These are phyloP conservation scores for Salvia sclarea DNA, from an alignment of 305 asterid species.

Conservation along the genomic window DNA sequence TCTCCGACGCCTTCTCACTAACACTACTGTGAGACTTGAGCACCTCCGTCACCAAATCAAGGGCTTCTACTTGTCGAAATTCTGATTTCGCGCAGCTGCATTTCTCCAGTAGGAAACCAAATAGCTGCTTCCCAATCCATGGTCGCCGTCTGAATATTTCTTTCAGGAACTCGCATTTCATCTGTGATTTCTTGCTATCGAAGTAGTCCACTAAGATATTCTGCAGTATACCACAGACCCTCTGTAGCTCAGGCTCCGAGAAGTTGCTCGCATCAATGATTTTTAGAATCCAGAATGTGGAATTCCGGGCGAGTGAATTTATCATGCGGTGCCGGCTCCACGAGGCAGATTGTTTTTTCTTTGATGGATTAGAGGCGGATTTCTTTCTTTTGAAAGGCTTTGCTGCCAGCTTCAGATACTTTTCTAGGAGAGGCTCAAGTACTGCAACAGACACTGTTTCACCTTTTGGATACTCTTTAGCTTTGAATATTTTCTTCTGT, in stretches of 20 bases:
- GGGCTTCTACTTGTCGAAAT: slow-evolving; percentile 89
- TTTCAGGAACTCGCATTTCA: slow-evolving; percentile 75
- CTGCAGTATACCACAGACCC: slow-evolving; percentile 59
- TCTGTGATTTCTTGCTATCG: slow-evolving; percentile 78
- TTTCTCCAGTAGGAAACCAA: slow-evolving; percentile 80
- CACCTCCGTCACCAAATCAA: slow-evolving; percentile 68
- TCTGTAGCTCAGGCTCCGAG: slow-evolving; percentile 57
- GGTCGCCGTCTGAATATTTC: slow-evolving; percentile 78
- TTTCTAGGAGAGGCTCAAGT: slow-evolving; percentile 77
- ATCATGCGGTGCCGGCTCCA: slow-evolving; percentile 74
- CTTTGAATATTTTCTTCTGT: slow-evolving; percentile 90
- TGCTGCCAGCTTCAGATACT: slow-evolving; percentile 83
- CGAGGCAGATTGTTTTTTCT: slow-evolving; percentile 82
- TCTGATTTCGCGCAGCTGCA: slow-evolving; percentile 71
- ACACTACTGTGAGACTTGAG: slow-evolving; percentile 46
- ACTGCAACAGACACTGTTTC: slow-evolving; percentile 60
- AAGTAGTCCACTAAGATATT: slow-evolving; percentile 58
- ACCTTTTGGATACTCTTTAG: slow-evolving; percentile 81
- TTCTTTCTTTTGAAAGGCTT: slow-evolving; percentile 91
- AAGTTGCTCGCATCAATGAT: slow-evolving; percentile 69
- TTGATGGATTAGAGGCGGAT: slow-evolving; percentile 59
- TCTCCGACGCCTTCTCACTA: slow-evolving; percentile 37
- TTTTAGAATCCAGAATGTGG: slow-evolving; percentile 85
- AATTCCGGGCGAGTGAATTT: slow-evolving; percentile 76
- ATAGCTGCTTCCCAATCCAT: slow-evolving; percentile 71